phyloP scores from a whole-genome alignment of 768 basidiomycete species.

The Pulveroboletus sp. region DNA sequence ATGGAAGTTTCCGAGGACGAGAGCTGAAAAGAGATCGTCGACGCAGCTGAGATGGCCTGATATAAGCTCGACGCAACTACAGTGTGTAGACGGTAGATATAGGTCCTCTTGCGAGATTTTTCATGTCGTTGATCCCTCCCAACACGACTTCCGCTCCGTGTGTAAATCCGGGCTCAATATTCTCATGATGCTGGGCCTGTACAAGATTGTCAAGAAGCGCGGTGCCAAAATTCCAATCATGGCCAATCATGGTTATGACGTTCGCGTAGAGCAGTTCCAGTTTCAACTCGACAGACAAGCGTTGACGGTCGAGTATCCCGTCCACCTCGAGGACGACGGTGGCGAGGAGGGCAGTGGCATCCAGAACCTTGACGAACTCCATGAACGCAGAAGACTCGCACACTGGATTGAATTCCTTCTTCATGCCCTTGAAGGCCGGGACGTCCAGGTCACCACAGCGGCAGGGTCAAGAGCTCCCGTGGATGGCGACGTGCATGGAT shows the following conservation, averaged over 20 bases:
- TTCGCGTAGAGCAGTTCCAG: slow-evolving; percentile 71
- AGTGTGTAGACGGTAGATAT: slow-evolving; percentile 55
- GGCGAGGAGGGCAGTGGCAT: slow-evolving; percentile 18
- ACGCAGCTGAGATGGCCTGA: slow-evolving; percentile 95
- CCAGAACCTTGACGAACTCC: slow-evolving; percentile 61
- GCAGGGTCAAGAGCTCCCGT: slow-evolving; percentile 73
- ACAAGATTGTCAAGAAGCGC: slow-evolving; percentile 76
- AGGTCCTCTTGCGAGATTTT: slow-evolving; percentile 9
- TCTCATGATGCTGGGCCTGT: slow-evolving; percentile 74
- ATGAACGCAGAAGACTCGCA: slow-evolving; percentile 66
- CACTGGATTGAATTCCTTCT: slow-evolving; percentile 80
- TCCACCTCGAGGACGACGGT: slow-evolving; percentile 61
- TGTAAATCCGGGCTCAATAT: slow-evolving; percentile 75
- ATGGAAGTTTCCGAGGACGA: slow-evolving; percentile 78
- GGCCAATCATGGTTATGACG: slow-evolving; percentile 73
- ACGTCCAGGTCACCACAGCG: slow-evolving; percentile 72
- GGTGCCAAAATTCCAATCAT: slow-evolving; percentile 73
- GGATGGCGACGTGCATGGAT: slow-evolving; percentile 60
- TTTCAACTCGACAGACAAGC: slow-evolving; percentile 84
- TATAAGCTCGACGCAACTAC: slow-evolving; percentile 71
- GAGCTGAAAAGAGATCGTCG: slow-evolving; percentile 93
- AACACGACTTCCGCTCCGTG: slow-evolving; percentile 84
- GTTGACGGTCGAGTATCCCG: slow-evolving; percentile 76
- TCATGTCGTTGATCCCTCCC: slow-evolving; percentile 64
- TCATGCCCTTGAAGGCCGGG: slow-evolving; percentile 78